Evolutionary conservation across 306 rosid species (phyloP), one percentile per base, ranked within the genome.

Genomic region (Fragaria iinumae): DNA sequence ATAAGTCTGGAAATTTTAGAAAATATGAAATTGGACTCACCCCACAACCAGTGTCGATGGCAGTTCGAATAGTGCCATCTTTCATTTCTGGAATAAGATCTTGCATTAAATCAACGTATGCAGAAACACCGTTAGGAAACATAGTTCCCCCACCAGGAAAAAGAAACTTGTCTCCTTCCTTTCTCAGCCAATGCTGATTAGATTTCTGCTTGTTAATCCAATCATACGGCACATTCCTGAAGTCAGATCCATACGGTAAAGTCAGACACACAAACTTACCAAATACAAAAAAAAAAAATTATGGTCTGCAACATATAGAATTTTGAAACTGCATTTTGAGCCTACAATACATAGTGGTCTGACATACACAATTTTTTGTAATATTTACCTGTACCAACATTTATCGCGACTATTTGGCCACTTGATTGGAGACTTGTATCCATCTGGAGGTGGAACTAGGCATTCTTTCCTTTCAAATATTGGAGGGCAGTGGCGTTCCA

Each of bases 141-240:
- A 96, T 96, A 27, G 99, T 96, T 73, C 99, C 99, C 6, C 99
- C 99, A 75, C 99, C 99, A n/a, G 99, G 99, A 83, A 96, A 96
- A n/a, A 76, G 82, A 80, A 96, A 96, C 81, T 93, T 96, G 44
- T 96, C 97, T 25, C 99, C 99, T 89, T 96, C 98, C 86, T 96
- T 96, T 83, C 65, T 86, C 80, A 96, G 82, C 99, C 99, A 96
- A 81, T 96, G 88, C 74, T 96, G 99, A 78, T 96, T 93, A 45
- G 99, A 96, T 71, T 96, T 96, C 84, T 92, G 88, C 67, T 85
- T 91, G 86, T 96, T 96, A 72, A 96, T 96, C 99, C 99, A 96
- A 80, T 96, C 85, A 86, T 96, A 96, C 25, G 99, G 99, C 79
- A 96, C 99, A 79, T 96, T 96, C 96, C 99, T 96, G 87, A 67